These are phyloP conservation scores for Lactarius sanguifluus DNA, from an alignment of 768 basidiomycete species.

Conservation along the genomic window DNA sequence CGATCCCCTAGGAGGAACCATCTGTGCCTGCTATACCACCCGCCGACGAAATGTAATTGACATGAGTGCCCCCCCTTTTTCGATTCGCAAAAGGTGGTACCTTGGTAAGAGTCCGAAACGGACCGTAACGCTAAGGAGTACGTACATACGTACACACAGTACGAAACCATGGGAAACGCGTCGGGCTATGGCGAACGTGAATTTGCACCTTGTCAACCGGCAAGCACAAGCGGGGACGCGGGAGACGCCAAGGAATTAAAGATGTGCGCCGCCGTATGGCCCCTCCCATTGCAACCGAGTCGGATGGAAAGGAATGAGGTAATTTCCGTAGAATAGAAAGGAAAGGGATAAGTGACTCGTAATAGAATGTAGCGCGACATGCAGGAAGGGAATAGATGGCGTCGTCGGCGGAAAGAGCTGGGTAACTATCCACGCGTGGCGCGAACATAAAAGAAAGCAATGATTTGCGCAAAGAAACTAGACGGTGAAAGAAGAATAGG, in stretches of 20 bases:
- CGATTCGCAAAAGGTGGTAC: not conserved
- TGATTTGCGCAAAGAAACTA: not conserved
- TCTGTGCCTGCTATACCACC: no score
- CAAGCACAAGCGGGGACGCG: slow-evolving; percentile 1
- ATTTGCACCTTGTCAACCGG: slow-evolving; percentile 4
- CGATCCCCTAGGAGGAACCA: no score
- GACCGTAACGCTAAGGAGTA: not conserved
- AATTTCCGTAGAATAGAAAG: slow-evolving; percentile 12
- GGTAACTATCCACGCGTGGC: slow-evolving; percentile 11
- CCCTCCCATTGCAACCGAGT: slow-evolving; percentile 1
- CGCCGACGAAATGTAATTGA: not conserved
- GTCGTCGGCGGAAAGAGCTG: not conserved
- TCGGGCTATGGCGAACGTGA: not conserved
- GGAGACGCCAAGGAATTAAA: not conserved
- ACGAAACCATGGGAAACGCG: not conserved
- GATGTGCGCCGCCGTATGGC: slow-evolving; percentile 5
- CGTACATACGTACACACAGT: not conserved
- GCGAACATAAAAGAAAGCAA: not conserved
- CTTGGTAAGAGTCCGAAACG: not conserved
- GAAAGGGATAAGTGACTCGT: not conserved
- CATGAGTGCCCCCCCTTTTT: not conserved
- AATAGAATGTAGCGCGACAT: slow-evolving; percentile 8
- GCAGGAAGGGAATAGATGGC: slow-evolving; percentile 7
- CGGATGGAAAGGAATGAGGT: not conserved
- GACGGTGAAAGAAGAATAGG: not conserved